Evolutionary conservation across 768 basidiomycete genomes (phyloP).

Genomic region (Lactarius pseudohatsudake): DNA sequence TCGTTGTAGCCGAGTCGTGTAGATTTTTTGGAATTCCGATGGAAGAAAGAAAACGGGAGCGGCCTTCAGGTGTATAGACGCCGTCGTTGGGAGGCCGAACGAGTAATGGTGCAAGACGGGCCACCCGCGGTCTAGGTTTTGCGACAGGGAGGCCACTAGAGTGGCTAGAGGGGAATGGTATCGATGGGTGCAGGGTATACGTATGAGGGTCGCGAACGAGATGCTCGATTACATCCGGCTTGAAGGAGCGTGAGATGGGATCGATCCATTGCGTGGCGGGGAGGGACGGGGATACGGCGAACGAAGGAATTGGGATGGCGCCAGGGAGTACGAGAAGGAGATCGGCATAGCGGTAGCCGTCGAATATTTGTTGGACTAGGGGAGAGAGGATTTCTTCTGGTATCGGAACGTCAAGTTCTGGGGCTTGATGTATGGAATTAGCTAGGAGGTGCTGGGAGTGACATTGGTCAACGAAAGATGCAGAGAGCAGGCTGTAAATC

Average conservation of each 20-base stretch:
- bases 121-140: slow-evolving; percentile 39
- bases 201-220: slow-evolving; percentile 39
- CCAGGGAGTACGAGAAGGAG: slow-evolving; percentile 71
- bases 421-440: neutral
- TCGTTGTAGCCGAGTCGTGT: slow-evolving; percentile 49
- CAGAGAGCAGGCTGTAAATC: slow-evolving; percentile 74
- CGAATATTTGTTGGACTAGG: slow-evolving; percentile 60
- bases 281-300: slow-evolving; percentile 49
- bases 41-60: slow-evolving; percentile 51
- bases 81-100: slow-evolving; percentile 55
- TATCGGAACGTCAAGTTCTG: slow-evolving; percentile 51
- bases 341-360: slow-evolving; percentile 70
- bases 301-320: slow-evolving; percentile 74
- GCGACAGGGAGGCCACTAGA: slow-evolving; percentile 1
- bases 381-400: slow-evolving; percentile 49
- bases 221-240: slow-evolving; percentile 43
- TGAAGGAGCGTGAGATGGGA: slow-evolving; percentile 45
- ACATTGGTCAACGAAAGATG: slow-evolving; percentile 42
- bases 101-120: slow-evolving; percentile 62
- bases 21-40: slow-evolving; percentile 57
- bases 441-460: slow-evolving; percentile 18
- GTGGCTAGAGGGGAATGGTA: slow-evolving; percentile 39
- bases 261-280: slow-evolving; percentile 69
- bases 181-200: slow-evolving; percentile 42
- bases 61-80: slow-evolving; percentile 54